phyloP scores from a whole-genome alignment of 345 rosid genomes.

The Excoecaria cochinchinensis region DNA sequence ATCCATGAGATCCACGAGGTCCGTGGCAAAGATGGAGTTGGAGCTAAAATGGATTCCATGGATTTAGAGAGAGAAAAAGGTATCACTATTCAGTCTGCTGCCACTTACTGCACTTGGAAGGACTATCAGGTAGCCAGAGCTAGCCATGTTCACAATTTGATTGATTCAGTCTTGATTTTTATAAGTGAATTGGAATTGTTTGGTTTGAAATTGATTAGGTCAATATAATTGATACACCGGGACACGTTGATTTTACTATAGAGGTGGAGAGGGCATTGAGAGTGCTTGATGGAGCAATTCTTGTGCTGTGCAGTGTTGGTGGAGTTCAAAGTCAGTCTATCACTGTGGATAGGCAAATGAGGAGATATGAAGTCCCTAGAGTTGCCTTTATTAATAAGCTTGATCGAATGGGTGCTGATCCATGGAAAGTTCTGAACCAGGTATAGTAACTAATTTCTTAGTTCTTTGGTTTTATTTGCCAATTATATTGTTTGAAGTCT shows the following conservation, averaged over 20 bases:
- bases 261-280: constrained; percentile 99
- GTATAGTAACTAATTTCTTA: constrained; percentile 29
- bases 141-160: too few relatives aligned
- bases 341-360: constrained; percentile 98
- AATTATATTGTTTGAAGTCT: background rate
- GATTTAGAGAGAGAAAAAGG: constrained; percentile 98
- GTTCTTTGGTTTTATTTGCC: background rate
- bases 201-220: constrained; percentile 36
- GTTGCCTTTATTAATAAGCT: constrained; percentile 95
- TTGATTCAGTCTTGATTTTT: background rate
- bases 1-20: constrained; percentile 99
- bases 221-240: constrained; percentile 96
- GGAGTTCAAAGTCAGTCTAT: constrained; percentile 99
- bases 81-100: constrained; percentile 98
- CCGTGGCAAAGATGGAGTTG: constrained; percentile 92
- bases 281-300: constrained; percentile 92
- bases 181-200: background rate
- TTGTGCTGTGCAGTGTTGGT: constrained; percentile 95
- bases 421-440: constrained; percentile 97
- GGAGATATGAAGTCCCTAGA: constrained; percentile 93
- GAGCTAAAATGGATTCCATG: constrained; percentile 99
- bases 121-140: constrained; percentile 58
- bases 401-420: constrained; percentile 99
- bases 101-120: constrained; percentile 96
- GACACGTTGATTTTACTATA: constrained; percentile 96